phyloP scores from a whole-genome alignment of 257 asterid genomes.

The Ilex aquifolium region DNA sequence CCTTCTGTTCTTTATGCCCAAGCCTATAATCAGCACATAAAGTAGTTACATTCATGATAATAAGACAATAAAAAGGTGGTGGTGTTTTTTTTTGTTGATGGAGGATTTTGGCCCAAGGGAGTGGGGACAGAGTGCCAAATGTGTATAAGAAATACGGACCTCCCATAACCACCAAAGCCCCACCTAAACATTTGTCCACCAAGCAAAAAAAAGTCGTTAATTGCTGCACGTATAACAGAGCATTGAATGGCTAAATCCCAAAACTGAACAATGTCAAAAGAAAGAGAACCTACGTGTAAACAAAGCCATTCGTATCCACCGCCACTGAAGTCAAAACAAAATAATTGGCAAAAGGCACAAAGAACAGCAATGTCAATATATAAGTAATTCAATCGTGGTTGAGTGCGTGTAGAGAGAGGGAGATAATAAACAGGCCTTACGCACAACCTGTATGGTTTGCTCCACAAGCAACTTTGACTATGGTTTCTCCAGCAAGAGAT shows the following conservation, averaged over 20 bases:
- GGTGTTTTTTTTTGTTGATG: too few species aligned
- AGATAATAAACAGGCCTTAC: slow-evolving; percentile 3
- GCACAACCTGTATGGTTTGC: slow-evolving; percentile 82
- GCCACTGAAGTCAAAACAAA: slow-evolving; percentile 62
- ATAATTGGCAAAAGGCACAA: background rate
- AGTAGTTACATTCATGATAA: slow-evolving; percentile 13
- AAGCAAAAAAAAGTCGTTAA: background rate
- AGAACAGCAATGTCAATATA: background rate
- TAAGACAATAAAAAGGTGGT: slow-evolving; percentile 4
- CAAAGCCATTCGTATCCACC: slow-evolving; percentile 74
- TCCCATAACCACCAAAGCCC: slow-evolving; percentile 99
- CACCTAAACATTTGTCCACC: slow-evolving; percentile 47
- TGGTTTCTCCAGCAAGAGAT: slow-evolving; percentile 80
- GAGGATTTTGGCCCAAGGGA: too few species aligned
- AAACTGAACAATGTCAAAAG: slow-evolving; percentile 14
- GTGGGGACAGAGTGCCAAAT: background rate
- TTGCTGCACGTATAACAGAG: background rate
- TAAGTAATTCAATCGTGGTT: too few species aligned
- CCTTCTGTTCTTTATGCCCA: slow-evolving; percentile 97
- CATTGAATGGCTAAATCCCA: slow-evolving; percentile 1
- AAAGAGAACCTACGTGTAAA: slow-evolving; percentile 80
- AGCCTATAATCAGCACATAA: slow-evolving; percentile 51
- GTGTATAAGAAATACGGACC: slow-evolving; percentile 36
- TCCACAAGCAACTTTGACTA: slow-evolving; percentile 94
- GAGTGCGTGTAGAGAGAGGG: background rate